Base-by-base conservation (phyloP, 495 filamentous ascomycete species). In the Hypoxylon lienhwacheense region DNA sequence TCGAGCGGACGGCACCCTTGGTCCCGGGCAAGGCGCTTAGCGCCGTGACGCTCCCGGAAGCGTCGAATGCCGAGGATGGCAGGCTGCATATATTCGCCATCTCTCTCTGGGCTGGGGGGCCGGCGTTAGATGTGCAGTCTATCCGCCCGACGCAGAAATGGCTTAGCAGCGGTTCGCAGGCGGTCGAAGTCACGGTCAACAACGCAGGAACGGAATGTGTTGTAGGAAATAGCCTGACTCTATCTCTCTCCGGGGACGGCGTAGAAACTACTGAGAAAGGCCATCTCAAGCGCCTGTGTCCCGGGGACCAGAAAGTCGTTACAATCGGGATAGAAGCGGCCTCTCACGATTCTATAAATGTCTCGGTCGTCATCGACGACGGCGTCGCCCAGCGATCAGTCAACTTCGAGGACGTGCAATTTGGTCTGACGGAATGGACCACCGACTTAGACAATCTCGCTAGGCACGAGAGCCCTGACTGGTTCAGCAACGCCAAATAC, bases 401-500 rank as follows among this genome's bases (percentile, higher is more conserved):
- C 1, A 14, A 33, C 0, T 61, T 67, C 14, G 51, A 52, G 14
- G 19, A 49, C 11, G 25, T 66, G 17, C 48, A 64, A 11, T 66
- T 70, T 21, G 68, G 68, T 0, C 39, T 70, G 5, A 57, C 35
- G 0, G 59, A 66, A 16, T 69, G 67, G 58, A 66, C 68, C 0
- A 45, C 64, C 2, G 64, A 69, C 2, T 20, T 66, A 0, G 57
- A 65, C n/a, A 67, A 62, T 41, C 50, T 73, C 5, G 64, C 63
- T n/a, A 47, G 59, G 7, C 80, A 81, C 52, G 79, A 81, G 58
- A 64, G 69, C 5, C 79, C 78, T 0, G 68, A 68, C 32, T 81
- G 78, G 79, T 83, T 75, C 42, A 70, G 79, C 45, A 63, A 70
- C 41, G 73, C 67, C 32, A 83, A 83, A 44, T 82, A 69, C 56